These are phyloP conservation scores for Moesziomyces antarcticus DNA, from an alignment of 1,284 basidiomycete species.

Conservation along the genomic window DNA sequence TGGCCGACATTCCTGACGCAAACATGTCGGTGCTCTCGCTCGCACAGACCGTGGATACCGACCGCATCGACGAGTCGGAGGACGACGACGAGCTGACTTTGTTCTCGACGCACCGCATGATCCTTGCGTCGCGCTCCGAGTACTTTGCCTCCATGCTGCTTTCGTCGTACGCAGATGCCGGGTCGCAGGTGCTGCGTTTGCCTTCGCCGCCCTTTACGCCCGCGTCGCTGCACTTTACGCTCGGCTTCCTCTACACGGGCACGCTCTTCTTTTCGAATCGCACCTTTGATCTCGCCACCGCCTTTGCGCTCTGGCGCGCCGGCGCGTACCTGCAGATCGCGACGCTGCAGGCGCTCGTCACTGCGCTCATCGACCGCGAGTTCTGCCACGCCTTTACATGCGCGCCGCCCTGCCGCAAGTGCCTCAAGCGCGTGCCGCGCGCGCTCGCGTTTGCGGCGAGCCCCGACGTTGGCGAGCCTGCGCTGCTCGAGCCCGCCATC, in stretches of 20 bases:
- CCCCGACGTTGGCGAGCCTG: constrained; percentile 52
- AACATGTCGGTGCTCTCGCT: constrained; percentile 51
- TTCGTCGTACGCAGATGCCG: constrained; percentile 72
- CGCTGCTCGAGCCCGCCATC: constrained; percentile 36
- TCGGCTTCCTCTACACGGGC: constrained; percentile 93
- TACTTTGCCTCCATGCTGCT: constrained; percentile 85
- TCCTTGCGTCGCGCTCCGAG: constrained; percentile 85
- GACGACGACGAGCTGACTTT: constrained; percentile 49
- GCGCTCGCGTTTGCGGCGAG: constrained; percentile 51
- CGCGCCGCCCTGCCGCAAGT: constrained; percentile 60
- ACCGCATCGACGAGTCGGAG: constrained; percentile 29
- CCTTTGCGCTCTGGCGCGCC: constrained; percentile 86
- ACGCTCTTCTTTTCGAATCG: constrained; percentile 91
- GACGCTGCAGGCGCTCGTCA: constrained; percentile 53
- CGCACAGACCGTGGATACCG: constrained; percentile 41
- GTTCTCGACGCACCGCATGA: constrained; percentile 91
- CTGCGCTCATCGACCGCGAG: constrained; percentile 52
- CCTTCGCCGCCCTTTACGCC: constrained; percentile 87
- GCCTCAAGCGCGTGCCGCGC: constrained; percentile 57
- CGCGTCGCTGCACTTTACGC: constrained; percentile 90
- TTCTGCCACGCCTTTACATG: constrained; percentile 62
- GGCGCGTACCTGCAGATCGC: constrained; percentile 82
- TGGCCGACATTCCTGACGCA: constrained; percentile 53
- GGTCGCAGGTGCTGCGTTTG: constrained; percentile 38
- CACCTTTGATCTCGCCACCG: constrained; percentile 89